Evolutionary conservation across 305 asterid genomes (phyloP), one percentile per base, ranked within the genome.

Genomic region (Fraxinus floribunda): DNA sequence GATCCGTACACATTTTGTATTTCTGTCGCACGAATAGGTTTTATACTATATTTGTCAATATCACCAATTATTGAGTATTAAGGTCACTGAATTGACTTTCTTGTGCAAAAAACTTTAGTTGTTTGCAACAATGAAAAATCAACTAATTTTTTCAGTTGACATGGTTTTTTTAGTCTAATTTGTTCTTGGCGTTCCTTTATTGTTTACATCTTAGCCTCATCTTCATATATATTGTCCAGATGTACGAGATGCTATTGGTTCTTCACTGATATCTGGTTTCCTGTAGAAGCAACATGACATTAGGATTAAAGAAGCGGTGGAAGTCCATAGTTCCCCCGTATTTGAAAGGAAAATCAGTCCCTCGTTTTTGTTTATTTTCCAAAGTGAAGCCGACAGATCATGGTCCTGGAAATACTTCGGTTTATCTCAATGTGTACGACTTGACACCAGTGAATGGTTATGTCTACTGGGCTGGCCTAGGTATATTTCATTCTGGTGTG

Each of bases 351-450:
- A 93, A 89, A 82, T 87, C 99, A 22, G 88, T 91, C 5, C 88
- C 91, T 0, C 89, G 90, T 60, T 97, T 97, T 89, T 92, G 97
- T 89, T 90, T 97, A 79, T 95, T 97, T 83, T 90, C 98, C 11
- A 92, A 91, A 86, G 94, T 90, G 70, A 92, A 91, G 86, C 88
- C 97, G 6, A 92, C 93, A 82, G 85, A 88, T 80, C 88, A 89
- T 79, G 90, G 86, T 76, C 91, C 92, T 46, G 92, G 90, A 84
- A 88, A 84, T 78, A 83, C 97, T 6, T 95, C 97, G 1, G 98
- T 97, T 81, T 91, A 88, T 84, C 97, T 93, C 89, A 93, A 93
- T 79, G 95, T 93, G 78, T 93, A 93, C 36, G 97, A 93, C 81
- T 89, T 91, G 87, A 93, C 95, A 38, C 95, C 95, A 11, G 83